phyloP scores from a whole-genome alignment of 1,284 basidiomycete genomes.

The Leucoagaricus sp. region DNA sequence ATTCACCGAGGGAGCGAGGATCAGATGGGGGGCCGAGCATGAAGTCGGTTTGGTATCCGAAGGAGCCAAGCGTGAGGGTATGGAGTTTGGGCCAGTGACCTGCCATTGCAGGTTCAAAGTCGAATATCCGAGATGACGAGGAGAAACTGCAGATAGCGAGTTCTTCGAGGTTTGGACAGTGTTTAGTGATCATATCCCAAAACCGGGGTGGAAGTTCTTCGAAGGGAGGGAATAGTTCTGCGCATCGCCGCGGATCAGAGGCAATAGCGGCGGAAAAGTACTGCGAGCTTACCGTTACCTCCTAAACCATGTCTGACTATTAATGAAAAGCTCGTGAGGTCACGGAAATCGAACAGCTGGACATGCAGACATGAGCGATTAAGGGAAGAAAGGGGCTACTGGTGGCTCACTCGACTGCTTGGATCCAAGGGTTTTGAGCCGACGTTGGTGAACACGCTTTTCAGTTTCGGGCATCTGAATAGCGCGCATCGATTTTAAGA shows the following conservation, averaged over 20 bases:
- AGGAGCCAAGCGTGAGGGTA: slow-evolving; percentile 45
- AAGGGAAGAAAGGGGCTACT: neutral
- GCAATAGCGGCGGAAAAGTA: slow-evolving; percentile 1
- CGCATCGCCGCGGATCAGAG: neutral
- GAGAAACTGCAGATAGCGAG: slow-evolving; percentile 48
- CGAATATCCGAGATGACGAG: slow-evolving; percentile 39
- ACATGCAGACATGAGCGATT: slow-evolving; percentile 3
- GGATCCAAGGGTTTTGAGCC: slow-evolving; percentile 35
- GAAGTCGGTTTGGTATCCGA: slow-evolving; percentile 45
- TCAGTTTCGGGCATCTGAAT: slow-evolving; percentile 39
- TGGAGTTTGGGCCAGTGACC: slow-evolving; percentile 38
- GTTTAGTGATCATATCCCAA: slow-evolving; percentile 46
- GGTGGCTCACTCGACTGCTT: slow-evolving; percentile 24
- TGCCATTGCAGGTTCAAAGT: slow-evolving; percentile 34
- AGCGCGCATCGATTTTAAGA: neutral
- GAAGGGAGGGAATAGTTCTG: slow-evolving; percentile 36
- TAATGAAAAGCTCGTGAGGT: slow-evolving; percentile 43
- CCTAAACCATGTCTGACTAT: slow-evolving; percentile 44
- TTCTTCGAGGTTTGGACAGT: slow-evolving; percentile 44
- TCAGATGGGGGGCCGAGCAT: slow-evolving; percentile 31
- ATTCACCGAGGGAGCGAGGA: slow-evolving; percentile 26
- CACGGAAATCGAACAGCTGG: slow-evolving; percentile 38
- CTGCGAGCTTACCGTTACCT: slow-evolving; percentile 26
- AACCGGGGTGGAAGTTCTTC: slow-evolving; percentile 38
- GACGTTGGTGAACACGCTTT: slow-evolving; percentile 43